Conservation (phyloP, 2,329 filamentous ascomycete species). For the Stachybotrys chartarum region DNA sequence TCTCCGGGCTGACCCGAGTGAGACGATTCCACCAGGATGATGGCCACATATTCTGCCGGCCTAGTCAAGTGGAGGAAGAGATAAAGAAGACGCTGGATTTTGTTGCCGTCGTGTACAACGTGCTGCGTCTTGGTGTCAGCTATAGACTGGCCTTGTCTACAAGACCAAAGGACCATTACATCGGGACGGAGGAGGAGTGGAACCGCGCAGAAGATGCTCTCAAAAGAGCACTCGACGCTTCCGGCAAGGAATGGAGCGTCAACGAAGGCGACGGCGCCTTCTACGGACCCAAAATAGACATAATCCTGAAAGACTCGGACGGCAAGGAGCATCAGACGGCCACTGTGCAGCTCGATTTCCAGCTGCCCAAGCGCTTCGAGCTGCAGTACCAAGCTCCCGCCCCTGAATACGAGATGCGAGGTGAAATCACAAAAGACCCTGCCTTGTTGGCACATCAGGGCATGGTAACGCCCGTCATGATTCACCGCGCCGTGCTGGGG, state of each 20-base stretch:
- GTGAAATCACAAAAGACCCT: slow-evolving; percentile 42
- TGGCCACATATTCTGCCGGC: slow-evolving; percentile 83
- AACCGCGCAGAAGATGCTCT: slow-evolving; percentile 33
- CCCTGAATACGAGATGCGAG: slow-evolving; percentile 51
- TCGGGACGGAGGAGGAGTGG: slow-evolving; percentile 64
- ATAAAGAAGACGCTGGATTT: slow-evolving; percentile 70
- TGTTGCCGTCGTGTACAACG: slow-evolving; percentile 63
- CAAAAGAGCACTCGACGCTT: slow-evolving; percentile 48
- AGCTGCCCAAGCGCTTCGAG: slow-evolving; percentile 75
- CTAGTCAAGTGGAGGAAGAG: slow-evolving; percentile 66
- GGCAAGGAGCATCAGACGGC: slow-evolving; percentile 86
- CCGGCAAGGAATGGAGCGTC: slow-evolving; percentile 63
- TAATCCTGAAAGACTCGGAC: slow-evolving; percentile 70
- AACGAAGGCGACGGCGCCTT: slow-evolving; percentile 83
- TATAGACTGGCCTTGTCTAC: slow-evolving; percentile 76
- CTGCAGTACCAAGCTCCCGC: slow-evolving; percentile 67
- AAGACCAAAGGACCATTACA: slow-evolving; percentile 67
- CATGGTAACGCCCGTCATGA: slow-evolving; percentile 63
- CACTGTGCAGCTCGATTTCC: slow-evolving; percentile 85
- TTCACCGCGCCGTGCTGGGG: slow-evolving; percentile 78
- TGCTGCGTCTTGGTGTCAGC: slow-evolving; percentile 57
- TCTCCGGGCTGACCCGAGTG: slow-evolving; percentile 77
- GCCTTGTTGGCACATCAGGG: slow-evolving; percentile 44
- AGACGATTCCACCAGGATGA: slow-evolving; percentile 87
- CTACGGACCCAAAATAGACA: slow-evolving; percentile 88